phyloP scores from a whole-genome alignment of 2,329 filamentous ascomycete genomes.

The Aspergillus alliaceus region DNA sequence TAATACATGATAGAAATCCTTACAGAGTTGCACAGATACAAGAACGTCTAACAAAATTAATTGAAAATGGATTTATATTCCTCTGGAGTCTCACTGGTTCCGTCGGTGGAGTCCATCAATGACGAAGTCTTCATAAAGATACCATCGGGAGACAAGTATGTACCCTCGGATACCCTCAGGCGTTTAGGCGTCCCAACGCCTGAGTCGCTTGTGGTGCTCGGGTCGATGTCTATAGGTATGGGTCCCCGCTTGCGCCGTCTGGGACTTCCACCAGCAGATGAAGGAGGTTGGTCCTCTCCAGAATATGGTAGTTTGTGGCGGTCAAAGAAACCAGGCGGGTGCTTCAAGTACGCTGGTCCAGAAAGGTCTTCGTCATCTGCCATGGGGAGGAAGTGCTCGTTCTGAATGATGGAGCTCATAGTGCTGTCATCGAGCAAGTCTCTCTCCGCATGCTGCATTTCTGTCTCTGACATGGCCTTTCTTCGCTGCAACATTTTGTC shows the following conservation, averaged over 20 bases:
- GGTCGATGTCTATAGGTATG: neutral
- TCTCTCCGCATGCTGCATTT: conserved; percentile 57
- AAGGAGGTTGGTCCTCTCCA: conserved; percentile 21
- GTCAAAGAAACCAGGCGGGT: conserved; percentile 39
- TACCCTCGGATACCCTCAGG: conserved; percentile 11
- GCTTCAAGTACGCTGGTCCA: conserved; percentile 26
- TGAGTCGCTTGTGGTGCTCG: conserved; percentile 1
- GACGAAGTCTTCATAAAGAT: conserved; percentile 16
- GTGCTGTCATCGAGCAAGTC: conserved; percentile 59
- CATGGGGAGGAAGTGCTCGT: conserved; percentile 51
- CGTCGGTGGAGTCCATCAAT: neutral
- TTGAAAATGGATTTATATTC: neutral
- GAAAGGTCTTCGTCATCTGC: conserved; percentile 28
- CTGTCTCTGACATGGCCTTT: conserved; percentile 68
- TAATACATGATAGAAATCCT: no score
- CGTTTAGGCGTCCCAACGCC: conserved; percentile 15
- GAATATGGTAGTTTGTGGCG: conserved; percentile 38
- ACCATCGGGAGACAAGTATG: conserved; percentile 18
- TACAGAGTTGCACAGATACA: no score
- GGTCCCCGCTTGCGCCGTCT: conserved; percentile 15
- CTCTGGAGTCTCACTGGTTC: neutral
- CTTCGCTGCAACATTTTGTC: conserved; percentile 77
- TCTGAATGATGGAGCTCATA: conserved; percentile 60
- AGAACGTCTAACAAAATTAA: no score
- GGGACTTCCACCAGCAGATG: neutral